These are phyloP conservation scores for Alternaria hordeiaustralica DNA, from an alignment of 2,329 filamentous ascomycete genomes.

Conservation along the genomic window DNA sequence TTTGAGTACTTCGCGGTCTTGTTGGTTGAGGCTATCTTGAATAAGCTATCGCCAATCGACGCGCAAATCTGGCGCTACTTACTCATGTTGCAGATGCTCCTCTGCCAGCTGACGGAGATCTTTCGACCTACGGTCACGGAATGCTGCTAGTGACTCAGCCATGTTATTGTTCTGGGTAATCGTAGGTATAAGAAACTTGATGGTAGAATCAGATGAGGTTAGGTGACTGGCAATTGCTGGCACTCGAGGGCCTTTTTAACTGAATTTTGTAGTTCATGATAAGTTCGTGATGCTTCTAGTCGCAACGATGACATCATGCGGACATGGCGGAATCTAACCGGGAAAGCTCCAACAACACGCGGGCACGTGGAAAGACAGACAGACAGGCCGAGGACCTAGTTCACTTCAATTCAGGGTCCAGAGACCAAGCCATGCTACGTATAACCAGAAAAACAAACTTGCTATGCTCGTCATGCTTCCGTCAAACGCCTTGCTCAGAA, in stretches of 20 bases:
- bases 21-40: conserved; percentile 52
- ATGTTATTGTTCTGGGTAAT: conserved; percentile 14
- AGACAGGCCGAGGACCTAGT: background rate
- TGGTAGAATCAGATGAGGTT: background rate
- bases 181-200: background rate
- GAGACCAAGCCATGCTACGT: conserved; percentile 4
- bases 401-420: background rate
- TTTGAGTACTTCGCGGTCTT: conserved; percentile 65
- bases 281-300: conserved; percentile 10
- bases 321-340: conserved; percentile 15
- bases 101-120: conserved; percentile 41
- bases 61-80: conserved; percentile 4
- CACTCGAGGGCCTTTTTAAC: background rate
- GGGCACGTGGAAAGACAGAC: background rate
- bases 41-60: conserved; percentile 11
- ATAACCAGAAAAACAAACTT: background rate
- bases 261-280: background rate
- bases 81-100: conserved; percentile 45
- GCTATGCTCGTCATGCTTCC: background rate
- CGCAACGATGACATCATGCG: conserved; percentile 22
- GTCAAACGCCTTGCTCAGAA: conserved; percentile 13
- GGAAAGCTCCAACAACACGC: background rate
- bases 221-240: background rate
- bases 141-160: conserved; percentile 42
- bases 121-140: conserved; percentile 35